These are phyloP conservation scores for Isoetes taiwanensis DNA, from an alignment of 75 land plant species.

Conservation along the genomic window DNA sequence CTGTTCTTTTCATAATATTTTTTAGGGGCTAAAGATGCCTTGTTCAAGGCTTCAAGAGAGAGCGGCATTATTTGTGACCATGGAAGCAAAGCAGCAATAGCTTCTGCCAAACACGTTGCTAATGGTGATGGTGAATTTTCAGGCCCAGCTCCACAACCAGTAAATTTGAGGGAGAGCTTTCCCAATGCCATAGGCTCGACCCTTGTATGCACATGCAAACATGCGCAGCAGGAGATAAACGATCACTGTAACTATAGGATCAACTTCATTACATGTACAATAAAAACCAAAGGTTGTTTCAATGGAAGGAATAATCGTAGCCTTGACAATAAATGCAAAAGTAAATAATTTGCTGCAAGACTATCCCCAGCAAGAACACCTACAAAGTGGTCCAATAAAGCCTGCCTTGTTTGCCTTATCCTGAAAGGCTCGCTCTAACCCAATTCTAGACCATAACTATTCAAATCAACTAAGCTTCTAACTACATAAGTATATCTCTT, in stretches of 20 bases:
- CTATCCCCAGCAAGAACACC: conserved; percentile 58
- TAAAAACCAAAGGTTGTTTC: neutral
- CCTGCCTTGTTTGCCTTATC: conserved; percentile 36
- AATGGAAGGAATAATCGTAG: conserved; percentile 18
- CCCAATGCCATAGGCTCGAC: conserved; percentile 72
- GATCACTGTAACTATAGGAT: neutral
- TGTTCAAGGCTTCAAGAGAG: conserved; percentile 56
- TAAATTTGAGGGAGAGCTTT: conserved; percentile 70
- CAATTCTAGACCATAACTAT: no score
- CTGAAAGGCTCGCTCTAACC: no score
- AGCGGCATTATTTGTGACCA: conserved; percentile 58
- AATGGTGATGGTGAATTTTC: conserved; percentile 22
- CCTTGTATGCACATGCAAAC: conserved; percentile 54
- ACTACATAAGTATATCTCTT: no score
- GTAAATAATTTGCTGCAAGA: conserved; percentile 53
- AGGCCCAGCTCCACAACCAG: conserved; percentile 29
- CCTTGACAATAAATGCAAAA: conserved; percentile 76
- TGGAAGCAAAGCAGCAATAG: conserved; percentile 44
- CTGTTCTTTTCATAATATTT: conserved; percentile 67
- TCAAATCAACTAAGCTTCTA: no score
- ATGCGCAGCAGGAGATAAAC: neutral
- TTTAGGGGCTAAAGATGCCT: conserved; percentile 46
- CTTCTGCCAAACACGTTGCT: conserved; percentile 6
- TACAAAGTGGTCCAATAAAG: conserved; percentile 42
- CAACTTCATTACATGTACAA: neutral